Conservation (phyloP, 192 early-diverging fungal genomes). For the Spizellomyces sp. region DNA sequence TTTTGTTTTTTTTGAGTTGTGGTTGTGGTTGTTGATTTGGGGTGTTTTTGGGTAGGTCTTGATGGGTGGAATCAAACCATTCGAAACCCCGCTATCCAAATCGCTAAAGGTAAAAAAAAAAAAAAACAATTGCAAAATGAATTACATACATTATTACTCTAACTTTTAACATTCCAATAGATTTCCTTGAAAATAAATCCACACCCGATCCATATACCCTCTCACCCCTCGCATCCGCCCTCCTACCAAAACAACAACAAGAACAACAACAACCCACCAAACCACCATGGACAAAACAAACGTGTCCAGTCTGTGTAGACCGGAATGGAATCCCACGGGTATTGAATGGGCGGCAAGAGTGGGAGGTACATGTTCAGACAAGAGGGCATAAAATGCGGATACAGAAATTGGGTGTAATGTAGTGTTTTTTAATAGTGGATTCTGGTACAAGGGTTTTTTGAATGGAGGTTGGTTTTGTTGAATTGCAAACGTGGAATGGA, state of each 20-base stretch:
- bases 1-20: not conserved
- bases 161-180: not conserved
- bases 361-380: conserved; percentile 72
- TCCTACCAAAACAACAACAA: not conserved
- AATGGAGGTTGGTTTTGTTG: no score
- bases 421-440: no score
- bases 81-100: conserved; percentile 36
- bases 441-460: no score
- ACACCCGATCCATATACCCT: not conserved
- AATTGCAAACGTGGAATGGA: no score
- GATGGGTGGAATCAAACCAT: conserved; percentile 60
- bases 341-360: conserved; percentile 75
- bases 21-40: conserved; percentile 28
- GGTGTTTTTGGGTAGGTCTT: conserved; percentile 25
- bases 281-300: conserved; percentile 65
- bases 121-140: conserved; percentile 6
- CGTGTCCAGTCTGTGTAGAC: conserved; percentile 67
- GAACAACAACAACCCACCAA: not conserved
- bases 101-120: no score
- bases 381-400: conserved; percentile 50
- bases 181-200: not conserved
- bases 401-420: no score
- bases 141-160: not conserved
- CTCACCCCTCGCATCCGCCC: not conserved
- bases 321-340: conserved; percentile 37